These are phyloP conservation scores for Gypsophila paniculata DNA, from an alignment of 179 eudicot species.

Conservation along the genomic window DNA sequence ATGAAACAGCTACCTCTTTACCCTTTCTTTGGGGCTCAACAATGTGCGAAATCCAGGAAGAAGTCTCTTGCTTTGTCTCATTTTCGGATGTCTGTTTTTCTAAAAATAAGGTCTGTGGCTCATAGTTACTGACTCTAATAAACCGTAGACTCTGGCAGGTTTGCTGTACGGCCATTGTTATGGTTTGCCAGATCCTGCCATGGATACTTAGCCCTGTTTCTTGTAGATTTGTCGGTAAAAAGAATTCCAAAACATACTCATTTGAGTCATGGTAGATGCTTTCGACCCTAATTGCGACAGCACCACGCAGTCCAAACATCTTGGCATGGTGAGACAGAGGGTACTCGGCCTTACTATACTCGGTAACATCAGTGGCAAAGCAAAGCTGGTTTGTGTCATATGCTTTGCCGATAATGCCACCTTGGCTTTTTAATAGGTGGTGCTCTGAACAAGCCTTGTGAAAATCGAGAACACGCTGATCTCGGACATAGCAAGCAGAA, in stretches of 20 bases:
- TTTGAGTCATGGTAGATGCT: slow-evolving; percentile 38
- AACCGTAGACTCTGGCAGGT: slow-evolving; percentile 38
- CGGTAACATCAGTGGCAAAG: slow-evolving; percentile 54
- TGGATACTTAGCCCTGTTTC: slow-evolving; percentile 36
- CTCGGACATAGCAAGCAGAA: slow-evolving; percentile 60
- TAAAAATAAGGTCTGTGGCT: slow-evolving; percentile 30
- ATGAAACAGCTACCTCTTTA: slow-evolving; percentile 36
- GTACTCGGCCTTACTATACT: slow-evolving; percentile 57
- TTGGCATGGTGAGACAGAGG: slow-evolving; percentile 76
- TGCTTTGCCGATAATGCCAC: slow-evolving; percentile 70
- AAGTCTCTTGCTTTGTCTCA: slow-evolving; percentile 27
- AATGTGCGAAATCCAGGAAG: slow-evolving; percentile 57
- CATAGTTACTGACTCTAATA: slow-evolving; percentile 37
- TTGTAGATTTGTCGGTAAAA: slow-evolving; percentile 44
- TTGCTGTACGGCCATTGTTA: slow-evolving; percentile 41
- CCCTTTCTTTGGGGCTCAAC: slow-evolving; percentile 49
- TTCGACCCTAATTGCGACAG: slow-evolving; percentile 53
- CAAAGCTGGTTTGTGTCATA: slow-evolving; percentile 56
- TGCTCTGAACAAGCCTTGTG: slow-evolving; percentile 68
- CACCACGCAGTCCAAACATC: slow-evolving; percentile 47
- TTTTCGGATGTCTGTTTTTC: slow-evolving; percentile 26
- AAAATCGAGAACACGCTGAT: slow-evolving; percentile 46
- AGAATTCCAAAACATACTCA: slow-evolving; percentile 66
- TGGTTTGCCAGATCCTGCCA: slow-evolving; percentile 32
- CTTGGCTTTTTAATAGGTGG: slow-evolving; percentile 41